Percentiles rank a stretch among this genome's conserved stretches.
These are phyloP conservation scores for Pseudohalonectria lignicola DNA, from an alignment of 2,329 filamentous ascomycete genomes.

Conservation along the genomic window DNA sequence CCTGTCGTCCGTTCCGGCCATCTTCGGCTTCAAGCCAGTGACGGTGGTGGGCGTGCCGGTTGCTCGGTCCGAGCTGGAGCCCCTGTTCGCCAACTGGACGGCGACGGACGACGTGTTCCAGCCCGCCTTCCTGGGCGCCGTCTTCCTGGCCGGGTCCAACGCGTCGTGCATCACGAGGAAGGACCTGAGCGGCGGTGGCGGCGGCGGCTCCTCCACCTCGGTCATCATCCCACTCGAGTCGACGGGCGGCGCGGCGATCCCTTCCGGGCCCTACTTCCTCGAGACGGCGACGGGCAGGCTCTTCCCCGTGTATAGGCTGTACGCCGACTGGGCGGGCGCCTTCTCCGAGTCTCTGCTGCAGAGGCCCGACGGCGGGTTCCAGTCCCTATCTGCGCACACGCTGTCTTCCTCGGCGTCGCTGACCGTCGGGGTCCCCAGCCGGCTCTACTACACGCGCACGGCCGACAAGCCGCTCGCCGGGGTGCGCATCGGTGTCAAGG, in stretches of 20 bases:
- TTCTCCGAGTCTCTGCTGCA: slow-evolving; percentile 20
- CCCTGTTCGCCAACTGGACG: slow-evolving; percentile 19
- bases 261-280: slow-evolving; percentile 25
- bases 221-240: slow-evolving; percentile 9
- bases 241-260: slow-evolving; percentile 1
- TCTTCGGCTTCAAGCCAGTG: slow-evolving; percentile 21
- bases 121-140: slow-evolving; percentile 11
- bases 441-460: slow-evolving; percentile 45
- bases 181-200: slow-evolving; percentile 5
- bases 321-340: slow-evolving; percentile 20
- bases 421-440: slow-evolving; percentile 41
- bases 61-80: slow-evolving; percentile 9
- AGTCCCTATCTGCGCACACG: slow-evolving; percentile 20
- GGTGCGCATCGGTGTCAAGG: slow-evolving; percentile 50
- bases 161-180: slow-evolving; percentile 5
- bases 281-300: slow-evolving; percentile 17
- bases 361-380: slow-evolving; percentile 17
- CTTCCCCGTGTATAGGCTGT: slow-evolving; percentile 23
- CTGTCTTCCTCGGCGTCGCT: slow-evolving; percentile 13
- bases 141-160: slow-evolving; percentile 11
- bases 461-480: slow-evolving; percentile 46
- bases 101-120: slow-evolving; percentile 17
- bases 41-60: slow-evolving; percentile 18
- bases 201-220: slow-evolving; percentile 11
- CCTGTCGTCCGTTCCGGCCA: slow-evolving; percentile 9